phyloP scores from a whole-genome alignment of 305 asterid species.

The Withania somnifera region DNA sequence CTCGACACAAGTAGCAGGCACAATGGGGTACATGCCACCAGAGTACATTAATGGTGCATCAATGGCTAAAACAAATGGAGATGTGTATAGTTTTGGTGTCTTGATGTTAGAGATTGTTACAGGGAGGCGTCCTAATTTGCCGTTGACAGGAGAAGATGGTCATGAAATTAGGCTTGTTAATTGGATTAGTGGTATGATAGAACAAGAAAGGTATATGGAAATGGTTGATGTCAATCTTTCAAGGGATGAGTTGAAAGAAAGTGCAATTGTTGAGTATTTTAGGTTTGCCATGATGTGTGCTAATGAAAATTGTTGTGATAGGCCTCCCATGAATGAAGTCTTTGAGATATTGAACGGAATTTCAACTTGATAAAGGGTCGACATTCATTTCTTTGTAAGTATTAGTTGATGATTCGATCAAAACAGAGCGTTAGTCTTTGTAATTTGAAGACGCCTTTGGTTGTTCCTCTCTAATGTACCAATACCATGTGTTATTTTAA shows the following conservation, averaged over 20 bases:
- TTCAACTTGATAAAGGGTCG: neutral
- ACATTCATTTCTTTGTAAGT: neutral
- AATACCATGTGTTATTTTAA: neutral
- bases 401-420: neutral
- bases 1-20: constrained; percentile 82
- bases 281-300: constrained; percentile 48
- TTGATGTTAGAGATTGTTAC: constrained; percentile 51
- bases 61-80: constrained; percentile 46
- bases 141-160: constrained; percentile 48
- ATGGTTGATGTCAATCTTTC: constrained; percentile 50
- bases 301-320: constrained; percentile 20
- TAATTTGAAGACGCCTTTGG: neutral
- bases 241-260: constrained; percentile 24
- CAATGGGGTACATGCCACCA: constrained; percentile 92
- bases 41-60: constrained; percentile 58
- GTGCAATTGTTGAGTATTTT: constrained; percentile 32
- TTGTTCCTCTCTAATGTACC: neutral
- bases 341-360: constrained; percentile 28
- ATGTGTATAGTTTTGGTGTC: constrained; percentile 73
- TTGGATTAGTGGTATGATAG: constrained; percentile 44
- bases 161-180: constrained; percentile 50
- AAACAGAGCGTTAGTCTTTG: neutral
- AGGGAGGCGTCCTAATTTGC: constrained; percentile 61
- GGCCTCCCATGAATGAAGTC: constrained; percentile 58
- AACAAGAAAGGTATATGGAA: constrained; percentile 30